A percentile compares a stretch with the other conserved stretches of the same genome.
phyloP scores from a whole-genome alignment of 163 green algal species.

The Volvox carteri region DNA sequence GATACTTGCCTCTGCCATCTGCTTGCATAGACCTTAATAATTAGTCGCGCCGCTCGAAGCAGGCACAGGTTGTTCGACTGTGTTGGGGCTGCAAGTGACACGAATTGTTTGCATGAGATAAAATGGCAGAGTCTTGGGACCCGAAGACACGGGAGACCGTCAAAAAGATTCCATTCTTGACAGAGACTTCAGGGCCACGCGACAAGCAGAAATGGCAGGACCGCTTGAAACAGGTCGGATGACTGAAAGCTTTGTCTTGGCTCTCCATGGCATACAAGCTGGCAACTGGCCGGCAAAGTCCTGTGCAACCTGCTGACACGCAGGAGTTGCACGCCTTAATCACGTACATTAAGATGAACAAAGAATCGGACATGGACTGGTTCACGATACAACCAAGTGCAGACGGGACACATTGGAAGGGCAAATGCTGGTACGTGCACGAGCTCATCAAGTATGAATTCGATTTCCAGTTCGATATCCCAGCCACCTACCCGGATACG shows the following conservation, averaged over 20 bases:
- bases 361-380: conserved; percentile 95
- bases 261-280: background rate
- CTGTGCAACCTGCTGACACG: background rate
- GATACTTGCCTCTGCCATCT: no score
- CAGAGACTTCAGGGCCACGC: conserved; percentile 86
- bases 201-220: conserved; percentile 94
- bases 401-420: conserved; percentile 71
- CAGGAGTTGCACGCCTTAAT: conserved; percentile 93
- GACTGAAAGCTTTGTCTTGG: no score
- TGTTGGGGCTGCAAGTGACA: no score
- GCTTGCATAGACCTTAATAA: no score
- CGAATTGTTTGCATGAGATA: no score
- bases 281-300: no score
- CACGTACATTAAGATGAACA: conserved; percentile 96
- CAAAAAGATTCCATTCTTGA: conserved; percentile 94
- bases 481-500: conserved; percentile 91
- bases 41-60: no score
- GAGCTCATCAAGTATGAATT: conserved; percentile 98
- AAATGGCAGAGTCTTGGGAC: conserved; percentile 84
- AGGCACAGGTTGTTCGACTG: no score
- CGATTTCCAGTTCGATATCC: conserved; percentile 97
- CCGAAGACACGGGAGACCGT: conserved; percentile 84
- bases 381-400: conserved; percentile 93
- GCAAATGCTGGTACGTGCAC: conserved; percentile 98
- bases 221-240: conserved; percentile 90